Base-by-base conservation (phyloP, 352 stramenopile genomes). In the Phytophthora chlamydospora region DNA sequence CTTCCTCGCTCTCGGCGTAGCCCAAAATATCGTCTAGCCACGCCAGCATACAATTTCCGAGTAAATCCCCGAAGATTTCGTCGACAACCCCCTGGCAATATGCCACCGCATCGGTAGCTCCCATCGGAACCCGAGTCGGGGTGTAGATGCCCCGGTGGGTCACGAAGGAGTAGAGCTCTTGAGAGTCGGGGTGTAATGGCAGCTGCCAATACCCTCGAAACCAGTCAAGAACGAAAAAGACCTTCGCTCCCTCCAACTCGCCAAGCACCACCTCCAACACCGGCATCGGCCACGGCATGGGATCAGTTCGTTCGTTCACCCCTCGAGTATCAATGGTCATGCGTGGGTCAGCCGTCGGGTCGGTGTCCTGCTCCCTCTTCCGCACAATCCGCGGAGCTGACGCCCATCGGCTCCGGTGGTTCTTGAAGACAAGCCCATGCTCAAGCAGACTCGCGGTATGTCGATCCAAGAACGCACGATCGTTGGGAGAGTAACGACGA, bases 141-240 rank as follows among this genome's bases (percentile, higher is more conserved):
- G 52, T 34, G 29, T 56, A 16, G 21, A 64, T 58, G 21, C 54
- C 58, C 31, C 51, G 44, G 47, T 60, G 41, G 6, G 55, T 66
- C 40, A 47, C 42, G 19, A 70, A 41, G 0, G 40, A 34, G 10
- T 42, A 41, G n/a, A 45, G 33, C 16, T 64, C 58, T 3, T 41
- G 27, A 3, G 62, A 77, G 24, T 79, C 67, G 1, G 49, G 27
- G 24, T 41, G 36, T 19, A 59, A 10, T 27, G 55, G 31, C 12
- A 47, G 36, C 24, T 57, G 49, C 36, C 36, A 57, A 5, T 57
- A 57, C 1, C 49, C 49, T 17, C 36, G 19, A 31, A 39, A 47
- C 36, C 49, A 57, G 6, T 57, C 49, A 0, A 57, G 13, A 1
- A 24, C 35, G 24, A 57, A 57, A 19, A 39, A 57, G 14, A 48